Conservation (phyloP, 2,329 filamentous ascomycete species). For the Colletotrichum sp. region DNA sequence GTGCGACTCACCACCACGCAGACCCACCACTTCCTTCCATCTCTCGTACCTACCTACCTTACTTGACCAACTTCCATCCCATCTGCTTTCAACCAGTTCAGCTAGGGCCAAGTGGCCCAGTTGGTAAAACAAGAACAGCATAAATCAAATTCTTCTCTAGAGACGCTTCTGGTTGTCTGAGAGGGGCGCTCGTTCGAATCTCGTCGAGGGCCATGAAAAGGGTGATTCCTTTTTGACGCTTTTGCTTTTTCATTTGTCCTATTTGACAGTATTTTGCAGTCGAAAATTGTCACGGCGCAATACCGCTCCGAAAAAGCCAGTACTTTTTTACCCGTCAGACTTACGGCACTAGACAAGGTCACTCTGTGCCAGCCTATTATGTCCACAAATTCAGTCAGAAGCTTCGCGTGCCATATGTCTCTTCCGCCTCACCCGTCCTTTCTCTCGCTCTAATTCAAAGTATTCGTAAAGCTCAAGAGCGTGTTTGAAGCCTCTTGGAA, state of each 20-base stretch:
- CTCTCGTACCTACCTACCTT: not conserved
- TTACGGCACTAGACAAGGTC: too few relatives aligned
- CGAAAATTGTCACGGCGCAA: not conserved
- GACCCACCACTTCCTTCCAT: not conserved
- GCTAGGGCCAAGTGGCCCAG: not conserved
- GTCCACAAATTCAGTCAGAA: fast-evolving
- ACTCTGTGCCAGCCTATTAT: not conserved
- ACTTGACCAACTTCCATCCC: not conserved
- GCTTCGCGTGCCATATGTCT: not conserved
- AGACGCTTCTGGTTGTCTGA: not conserved
- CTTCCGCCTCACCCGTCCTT: not conserved
- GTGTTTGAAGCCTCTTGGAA: not conserved
- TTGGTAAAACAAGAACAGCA: not conserved
- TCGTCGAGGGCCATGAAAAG: not conserved
- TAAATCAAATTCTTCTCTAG: not conserved
- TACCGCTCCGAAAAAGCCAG: not conserved
- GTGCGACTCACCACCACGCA: not conserved
- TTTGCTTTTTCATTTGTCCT: not conserved
- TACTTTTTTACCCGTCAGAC: not conserved
- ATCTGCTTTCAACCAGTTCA: not conserved
- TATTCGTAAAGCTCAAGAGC: not conserved
- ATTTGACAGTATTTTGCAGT: not conserved
- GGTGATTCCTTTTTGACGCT: not conserved
- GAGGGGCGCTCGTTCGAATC: not conserved
- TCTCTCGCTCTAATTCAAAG: not conserved